Evolutionary conservation across 495 filamentous ascomycete species (phyloP), one percentile per base, ranked within the genome.

Genomic region (Talaromyces trachyspermus): DNA sequence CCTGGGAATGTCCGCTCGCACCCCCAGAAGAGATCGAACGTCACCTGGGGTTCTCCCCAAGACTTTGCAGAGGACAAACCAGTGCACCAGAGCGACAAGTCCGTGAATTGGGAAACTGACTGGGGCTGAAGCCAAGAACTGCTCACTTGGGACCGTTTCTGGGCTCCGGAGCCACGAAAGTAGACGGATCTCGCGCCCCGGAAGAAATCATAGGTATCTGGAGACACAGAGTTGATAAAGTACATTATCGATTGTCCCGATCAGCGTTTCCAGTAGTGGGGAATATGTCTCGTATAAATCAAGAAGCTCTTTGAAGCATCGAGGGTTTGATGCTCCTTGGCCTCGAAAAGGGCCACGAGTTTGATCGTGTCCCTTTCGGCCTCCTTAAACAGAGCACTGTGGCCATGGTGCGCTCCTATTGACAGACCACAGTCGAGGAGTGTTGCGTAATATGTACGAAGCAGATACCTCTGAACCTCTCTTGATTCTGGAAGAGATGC

Each of bases 101-200:
- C 61, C 63, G 26, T 64, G 62, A 3, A 66, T 26, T 0, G 64
- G 62, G 4, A 65, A 57, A 41, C 64, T 68, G 2, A 65, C 54
- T 7, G 64, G 58, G 3, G 62, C 57, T 5, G 55, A 49, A 12
- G 54, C 40, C 2, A 67, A 48, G 32, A 55, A 55, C 4, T 50
- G 48, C 2, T 18, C 7, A 7, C 51, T 47, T 11, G 62, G 62
- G 3, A 46, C 38, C 6, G 30, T 25, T 0, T 49, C 44, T 0
- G 39, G 12, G 12, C 60, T 37, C 10, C 30, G 39, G 19, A 67
- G 17, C 63, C 63, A 67, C 14, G 9, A 45, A 23, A 35, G 45
- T 22, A 65, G 43, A 24, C 58, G 50, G 0, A 63, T 22, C 7
- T 29, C 12, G 9, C 46, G 43, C 10, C 42, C 49, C 27, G 36